Base-by-base conservation (phyloP, 164 flowering plant genomes). In the Hamamelis virginiana region DNA sequence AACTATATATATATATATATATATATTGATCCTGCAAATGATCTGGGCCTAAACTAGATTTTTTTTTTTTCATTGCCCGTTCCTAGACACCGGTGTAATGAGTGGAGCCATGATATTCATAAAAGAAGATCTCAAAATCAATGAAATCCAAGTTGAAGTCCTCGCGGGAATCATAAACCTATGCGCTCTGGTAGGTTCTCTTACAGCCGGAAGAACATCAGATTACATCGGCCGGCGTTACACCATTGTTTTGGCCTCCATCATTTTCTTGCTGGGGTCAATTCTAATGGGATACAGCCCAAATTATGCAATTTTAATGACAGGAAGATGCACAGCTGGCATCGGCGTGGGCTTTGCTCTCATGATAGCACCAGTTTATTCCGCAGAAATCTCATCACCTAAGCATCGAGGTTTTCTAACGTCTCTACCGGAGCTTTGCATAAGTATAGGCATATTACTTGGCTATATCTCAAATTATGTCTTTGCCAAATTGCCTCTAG, bases 331-430 rank as follows among this genome's bases (percentile, higher is more conserved):
- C 75, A 65, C 65, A 0, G 84, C 87, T 1, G 89, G 89, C 0
- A 21, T 86, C 5, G 89, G 86, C 4, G 85, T 87, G 1, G 91
- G 91, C 16, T 87, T 80, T 44, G 91, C 86, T 0, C 80, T 87
- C 3, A 75, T 82, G 87, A 79, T 87, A 9, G 91, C 86, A 0
- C 91, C 91, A 0, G 86, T 87, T 33, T 86, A 86, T 77, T 73
- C 86, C 1, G 87, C 87, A 1, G 89, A 86, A 56, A 78, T 86
- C 10, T 77, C 89, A 0, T 53, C 87, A 0, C 73, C 89, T 0
- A 6, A 64, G 0, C 38, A 79, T 5, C 64, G 87, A 38, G 87
- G 87, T 12, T 60, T 80, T 41, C 65, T 85, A 4, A 65, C 81
- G 1, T 82, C 87, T 9, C 70, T 85, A 0, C 89, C 91, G 0